Base-by-base conservation (phyloP, 192 early-diverging fungal genomes). In the Gamsiella multidivaricata region DNA sequence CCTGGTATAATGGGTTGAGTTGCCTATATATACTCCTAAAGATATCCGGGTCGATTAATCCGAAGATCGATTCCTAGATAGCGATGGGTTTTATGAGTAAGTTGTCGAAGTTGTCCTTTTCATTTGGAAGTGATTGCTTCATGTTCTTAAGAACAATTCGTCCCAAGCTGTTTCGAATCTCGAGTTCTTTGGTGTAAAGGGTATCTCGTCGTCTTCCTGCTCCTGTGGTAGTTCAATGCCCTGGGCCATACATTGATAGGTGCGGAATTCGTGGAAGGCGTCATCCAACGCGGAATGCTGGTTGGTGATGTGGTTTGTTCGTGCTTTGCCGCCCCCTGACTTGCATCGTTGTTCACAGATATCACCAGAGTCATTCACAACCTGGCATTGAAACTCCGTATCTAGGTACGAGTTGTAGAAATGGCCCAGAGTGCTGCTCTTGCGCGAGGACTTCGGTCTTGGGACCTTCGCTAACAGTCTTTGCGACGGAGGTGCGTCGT, bases 151-250 rank as follows among this genome's bases (percentile, higher is more conserved):
- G 33, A 53, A 54, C 3, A 31, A 43, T 15, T 52, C 34, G 4
- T 54, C 51, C 22, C 62, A 34, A 41, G 26, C 34, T 20, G n/a
- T 25, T 6, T 54, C 51, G 51, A 54, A 54, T 34, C 43, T 65
- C 10, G 33, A 33, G 3, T 49, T 63, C 52, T 54, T 65, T 3
- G 62, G 62, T 8, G 51, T 52, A 32, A 37, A 17, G 12, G 37
- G 51, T 18, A n/a, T 54, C 14, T 65, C 62, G 20, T 54, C 62
- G 11, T 65, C 62, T 4, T 65, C 62, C 25, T 28, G 36, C 36
- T 54, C 62, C 23, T 3, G 29, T 31, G 36, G 23, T 18, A 9
- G 36, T 9, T 54, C 39, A 4, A 54, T 42, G 9, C 51, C 62
- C 47, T 10, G 31, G 23, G 53, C 1, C 61, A 4, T 28, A 53